Conservation (phyloP, 2,329 filamentous ascomycete species). For the Salinomyces thailandicus region DNA sequence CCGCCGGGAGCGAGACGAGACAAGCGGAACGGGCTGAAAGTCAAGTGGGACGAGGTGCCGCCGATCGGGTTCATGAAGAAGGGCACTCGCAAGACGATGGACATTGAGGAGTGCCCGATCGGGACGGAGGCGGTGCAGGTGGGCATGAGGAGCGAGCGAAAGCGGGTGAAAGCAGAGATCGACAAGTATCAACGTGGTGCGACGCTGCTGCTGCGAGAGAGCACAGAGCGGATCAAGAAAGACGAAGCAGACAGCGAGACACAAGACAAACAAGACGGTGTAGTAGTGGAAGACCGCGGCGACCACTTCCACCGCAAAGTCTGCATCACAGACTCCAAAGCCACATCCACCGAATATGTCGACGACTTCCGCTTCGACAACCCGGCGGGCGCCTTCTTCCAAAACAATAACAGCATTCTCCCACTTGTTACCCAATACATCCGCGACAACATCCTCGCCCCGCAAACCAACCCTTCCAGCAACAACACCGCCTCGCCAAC, state of each 20-base stretch:
- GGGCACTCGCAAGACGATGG: conserved; percentile 66
- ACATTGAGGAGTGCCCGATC: conserved; percentile 96
- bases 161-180: conserved; percentile 60
- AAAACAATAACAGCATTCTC: conserved; percentile 99
- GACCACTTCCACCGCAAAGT: conserved; percentile 66
- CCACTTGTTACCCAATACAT: conserved; percentile 78
- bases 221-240: conserved; percentile 57
- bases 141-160: conserved; percentile 70
- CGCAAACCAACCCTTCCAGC: conserved; percentile 17
- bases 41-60: conserved; percentile 54
- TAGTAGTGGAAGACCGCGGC: conserved; percentile 47
- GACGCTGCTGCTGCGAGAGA: conserved; percentile 81
- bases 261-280: conserved; percentile 29
- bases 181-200: conserved; percentile 67
- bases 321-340: conserved; percentile 79
- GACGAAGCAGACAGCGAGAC: conserved; percentile 10
- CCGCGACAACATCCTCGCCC: conserved; percentile 61
- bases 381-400: conserved; percentile 90
- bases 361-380: conserved; percentile 78
- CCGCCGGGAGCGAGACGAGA: conserved; percentile 47
- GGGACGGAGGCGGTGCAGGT: conserved; percentile 74
- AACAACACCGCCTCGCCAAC: conserved; percentile 13
- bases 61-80: conserved; percentile 86
- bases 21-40: conserved; percentile 42
- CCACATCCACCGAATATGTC: conserved; percentile 76